These are phyloP conservation scores for Holtermanniella nyarrowii DNA, from an alignment of 768 basidiomycete species.

Conservation along the genomic window DNA sequence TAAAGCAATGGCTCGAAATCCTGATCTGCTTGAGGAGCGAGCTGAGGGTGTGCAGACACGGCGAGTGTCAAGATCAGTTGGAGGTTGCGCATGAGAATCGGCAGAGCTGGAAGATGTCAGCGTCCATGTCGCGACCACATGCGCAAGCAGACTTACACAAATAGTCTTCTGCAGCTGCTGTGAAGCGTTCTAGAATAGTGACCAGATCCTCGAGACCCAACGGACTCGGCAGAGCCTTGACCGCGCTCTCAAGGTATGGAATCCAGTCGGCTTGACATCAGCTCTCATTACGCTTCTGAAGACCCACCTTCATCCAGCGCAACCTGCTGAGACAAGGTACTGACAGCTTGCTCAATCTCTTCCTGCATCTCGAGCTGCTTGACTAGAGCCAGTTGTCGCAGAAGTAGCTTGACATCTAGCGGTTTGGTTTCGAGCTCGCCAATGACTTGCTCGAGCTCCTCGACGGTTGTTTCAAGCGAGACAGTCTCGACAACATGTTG, in stretches of 20 bases:
- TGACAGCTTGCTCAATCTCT: conserved; percentile 10
- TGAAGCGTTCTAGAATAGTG: conserved; percentile 19
- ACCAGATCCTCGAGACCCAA: conserved; percentile 23
- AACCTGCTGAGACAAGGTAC: conserved; percentile 12
- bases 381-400: conserved; percentile 19
- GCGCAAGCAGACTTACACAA: conserved; percentile 12
- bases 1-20: background rate
- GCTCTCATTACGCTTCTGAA: conserved; percentile 5
- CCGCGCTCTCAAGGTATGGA: conserved; percentile 14
- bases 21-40: background rate
- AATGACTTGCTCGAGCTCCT: conserved; percentile 17
- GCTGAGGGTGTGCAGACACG: background rate
- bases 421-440: conserved; percentile 18
- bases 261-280: conserved; percentile 18
- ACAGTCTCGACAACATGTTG: background rate
- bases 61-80: conserved; percentile 16
- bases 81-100: conserved; percentile 18
- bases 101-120: conserved; percentile 7
- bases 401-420: conserved; percentile 21
- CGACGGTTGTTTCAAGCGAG: background rate
- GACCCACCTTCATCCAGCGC: conserved; percentile 26
- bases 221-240: conserved; percentile 3
- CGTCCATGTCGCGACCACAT: background rate
- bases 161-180: conserved; percentile 30
- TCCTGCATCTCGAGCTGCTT: conserved; percentile 12